Evolutionary conservation across 73 alveolate genomes (phyloP), one percentile per base, ranked within the genome.

Genomic region (Stentor coeruleus): DNA sequence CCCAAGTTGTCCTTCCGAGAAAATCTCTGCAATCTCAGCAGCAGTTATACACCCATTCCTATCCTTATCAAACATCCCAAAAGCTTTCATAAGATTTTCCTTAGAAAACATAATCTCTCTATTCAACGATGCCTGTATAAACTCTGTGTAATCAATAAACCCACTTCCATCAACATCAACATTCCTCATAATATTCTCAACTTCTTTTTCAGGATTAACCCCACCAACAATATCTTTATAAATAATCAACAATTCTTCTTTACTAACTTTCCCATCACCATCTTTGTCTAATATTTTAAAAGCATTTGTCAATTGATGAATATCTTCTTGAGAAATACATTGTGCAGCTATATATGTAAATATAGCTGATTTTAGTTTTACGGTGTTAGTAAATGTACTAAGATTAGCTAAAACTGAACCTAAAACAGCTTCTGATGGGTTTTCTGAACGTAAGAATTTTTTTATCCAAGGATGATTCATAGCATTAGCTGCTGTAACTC

Each of bases 131-230:
- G 97, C 95, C 80, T 88, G 84, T n/a, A 93, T 82, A 84, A 93
- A 93, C 72, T 93, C 97, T 3, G 93, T 83, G 81, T 89, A 93
- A 81, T 91, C 98, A 75, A 93, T 87, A 20, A 89, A 87, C 31
- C 97, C 97, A 82, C 87, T 82, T 6, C 94, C 92, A 59, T 90
- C 95, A 35, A 66, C 74, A 74, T 89, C 96, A 3, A 85, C 58
- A 36, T 38, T 30, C n/a, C 76, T 38, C 80, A 88, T 88, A 72
- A 88, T 58, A 40, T 81, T 55, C 37, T 86, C 92, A 37, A 81
- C 88, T 77, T 85, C 86, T 42, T 74, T 41, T 3, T 31, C 90
- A 2, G 90, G 89, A 39, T 84, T 86, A 77, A 81, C 59, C 3
- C 72, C 36, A 1, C 38, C 38, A 14, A 38, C 72, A 37, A 58